Conservation (phyloP, 2,329 filamentous ascomycete species). For the Aspergillaceae sp. region DNA sequence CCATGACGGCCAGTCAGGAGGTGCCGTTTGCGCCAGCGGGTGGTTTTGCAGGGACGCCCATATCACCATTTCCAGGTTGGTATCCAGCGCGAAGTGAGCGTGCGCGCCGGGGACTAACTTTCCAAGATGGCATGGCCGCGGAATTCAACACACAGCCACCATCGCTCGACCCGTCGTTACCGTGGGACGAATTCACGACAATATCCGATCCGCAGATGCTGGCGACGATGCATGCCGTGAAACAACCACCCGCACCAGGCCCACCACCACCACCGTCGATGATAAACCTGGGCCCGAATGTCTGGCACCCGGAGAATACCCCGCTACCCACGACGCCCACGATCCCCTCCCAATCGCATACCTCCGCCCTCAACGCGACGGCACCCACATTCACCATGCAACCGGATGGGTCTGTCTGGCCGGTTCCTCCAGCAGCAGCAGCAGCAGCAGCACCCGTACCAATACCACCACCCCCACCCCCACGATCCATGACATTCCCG, state of each 20-base stretch:
- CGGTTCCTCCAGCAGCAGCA: conserved; percentile 12
- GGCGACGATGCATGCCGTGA: conserved; percentile 23
- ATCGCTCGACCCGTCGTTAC: conserved; percentile 25
- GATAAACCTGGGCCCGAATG: conserved; percentile 23
- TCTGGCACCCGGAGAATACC: conserved; percentile 23
- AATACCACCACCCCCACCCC: conserved; percentile 8
- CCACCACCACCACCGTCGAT: conserved; percentile 14
- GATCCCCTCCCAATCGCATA: conserved; percentile 11
- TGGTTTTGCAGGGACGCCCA: conserved; percentile 23
- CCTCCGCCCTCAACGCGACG: too few relatives aligned
- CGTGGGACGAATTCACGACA: conserved; percentile 32
- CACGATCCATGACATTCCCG: conserved; percentile 28
- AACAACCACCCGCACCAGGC: conserved; percentile 2
- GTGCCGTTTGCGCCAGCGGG: conserved; percentile 23
- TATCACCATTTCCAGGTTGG: conserved; percentile 22
- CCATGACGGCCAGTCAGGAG: conserved; percentile 27
- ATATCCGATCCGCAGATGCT: conserved; percentile 29
- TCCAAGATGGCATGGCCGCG: not conserved
- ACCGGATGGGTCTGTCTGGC: conserved; percentile 30
- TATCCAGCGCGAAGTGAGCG: conserved; percentile 13
- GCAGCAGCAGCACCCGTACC: too few relatives aligned
- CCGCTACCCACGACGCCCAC: conserved; percentile 20
- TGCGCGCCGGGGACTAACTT: too few relatives aligned
- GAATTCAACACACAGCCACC: conserved; percentile 18
- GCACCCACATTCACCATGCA: conserved; percentile 25